Percentiles rank a stretch among this genome's conserved stretches.
Evolutionary conservation across 2,329 filamentous ascomycete genomes (phyloP).

Genomic region (Ilyonectria destructans): DNA sequence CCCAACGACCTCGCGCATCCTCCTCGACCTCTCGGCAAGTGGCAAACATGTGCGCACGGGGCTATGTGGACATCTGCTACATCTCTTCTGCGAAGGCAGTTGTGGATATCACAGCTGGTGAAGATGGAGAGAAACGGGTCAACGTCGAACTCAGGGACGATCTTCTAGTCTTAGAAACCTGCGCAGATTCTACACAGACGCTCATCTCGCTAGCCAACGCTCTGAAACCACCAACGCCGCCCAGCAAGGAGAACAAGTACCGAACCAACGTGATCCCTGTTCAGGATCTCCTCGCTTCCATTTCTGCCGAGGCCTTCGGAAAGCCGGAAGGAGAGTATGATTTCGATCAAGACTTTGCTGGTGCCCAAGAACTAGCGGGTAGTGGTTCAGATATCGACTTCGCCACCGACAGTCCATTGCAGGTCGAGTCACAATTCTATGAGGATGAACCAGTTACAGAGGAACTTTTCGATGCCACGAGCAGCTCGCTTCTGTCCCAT

Average conservation of each 20-base stretch:
- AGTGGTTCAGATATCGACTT: conserved; percentile 53
- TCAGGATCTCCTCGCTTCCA: conserved; percentile 89
- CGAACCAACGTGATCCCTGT: conserved; percentile 89
- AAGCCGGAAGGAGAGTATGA: conserved; percentile 74
- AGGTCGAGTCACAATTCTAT: conserved; percentile 65
- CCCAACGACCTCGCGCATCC: conserved; percentile 49
- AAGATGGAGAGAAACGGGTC: conserved; percentile 75
- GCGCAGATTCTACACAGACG: conserved; percentile 96
- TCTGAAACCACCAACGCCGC: conserved; percentile 86
- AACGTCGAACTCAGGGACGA: conserved; percentile 89
- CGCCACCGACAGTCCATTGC: conserved; percentile 56
- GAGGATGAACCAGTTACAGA: conserved; percentile 61
- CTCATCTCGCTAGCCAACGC: conserved; percentile 85
- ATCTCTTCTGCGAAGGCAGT: conserved; percentile 85
- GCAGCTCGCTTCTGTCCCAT: conserved; percentile 50
- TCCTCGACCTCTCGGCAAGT: conserved; percentile 66
- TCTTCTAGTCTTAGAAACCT: conserved; percentile 92
- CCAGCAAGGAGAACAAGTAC: conserved; percentile 88
- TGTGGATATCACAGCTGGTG: conserved; percentile 71
- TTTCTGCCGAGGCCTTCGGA: conserved; percentile 88
- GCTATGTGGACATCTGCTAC: conserved; percentile 89
- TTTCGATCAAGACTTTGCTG: conserved; percentile 75
- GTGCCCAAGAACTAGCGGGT: conserved; percentile 66
- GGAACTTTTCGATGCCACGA: conserved; percentile 66
- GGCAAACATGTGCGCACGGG: conserved; percentile 73